phyloP scores from a whole-genome alignment of 129 eudicot genomes.

The Centrapalus pauciflorus region DNA sequence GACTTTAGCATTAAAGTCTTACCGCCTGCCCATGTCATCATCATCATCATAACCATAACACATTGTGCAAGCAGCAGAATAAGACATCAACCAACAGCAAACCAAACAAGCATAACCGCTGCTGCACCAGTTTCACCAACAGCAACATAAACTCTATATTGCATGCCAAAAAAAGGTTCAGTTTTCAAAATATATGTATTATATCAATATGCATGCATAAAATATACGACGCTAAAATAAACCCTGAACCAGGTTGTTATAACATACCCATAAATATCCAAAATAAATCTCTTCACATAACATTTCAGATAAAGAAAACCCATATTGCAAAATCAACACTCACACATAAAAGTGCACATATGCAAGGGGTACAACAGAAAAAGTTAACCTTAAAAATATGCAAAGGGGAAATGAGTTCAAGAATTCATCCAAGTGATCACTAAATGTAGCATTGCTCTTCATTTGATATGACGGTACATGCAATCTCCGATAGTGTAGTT shows the following conservation, averaged over 20 bases:
- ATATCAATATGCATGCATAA: slow-evolving; percentile 14
- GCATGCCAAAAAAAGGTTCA: slow-evolving; percentile 39
- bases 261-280: not conserved
- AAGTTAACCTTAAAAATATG: slow-evolving; percentile 42
- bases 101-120: slow-evolving; percentile 62
- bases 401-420: slow-evolving; percentile 29
- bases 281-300: slow-evolving; percentile 11
- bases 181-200: slow-evolving; percentile 9
- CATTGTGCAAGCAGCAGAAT: slow-evolving; percentile 37
- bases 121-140: slow-evolving; percentile 53
- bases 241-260: too few relatives aligned
- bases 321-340: slow-evolving; percentile 15
- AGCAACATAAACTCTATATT: slow-evolving; percentile 51
- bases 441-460: slow-evolving; percentile 24
- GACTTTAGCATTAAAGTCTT: slow-evolving; percentile 35
- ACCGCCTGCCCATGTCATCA: slow-evolving; percentile 45
- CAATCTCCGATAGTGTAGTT: not conserved
- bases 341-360: not conserved
- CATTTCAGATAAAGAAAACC: slow-evolving; percentile 9
- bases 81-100: slow-evolving; percentile 58
- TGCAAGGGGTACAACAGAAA: slow-evolving; percentile 36
- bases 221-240: not conserved
- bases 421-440: slow-evolving; percentile 41
- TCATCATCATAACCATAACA: slow-evolving; percentile 29
- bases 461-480: slow-evolving; percentile 2